Percentiles rank a stretch among this genome's conserved stretches.
phyloP scores from a whole-genome alignment of 306 rosid species.

The Sesbania bispinosa region DNA sequence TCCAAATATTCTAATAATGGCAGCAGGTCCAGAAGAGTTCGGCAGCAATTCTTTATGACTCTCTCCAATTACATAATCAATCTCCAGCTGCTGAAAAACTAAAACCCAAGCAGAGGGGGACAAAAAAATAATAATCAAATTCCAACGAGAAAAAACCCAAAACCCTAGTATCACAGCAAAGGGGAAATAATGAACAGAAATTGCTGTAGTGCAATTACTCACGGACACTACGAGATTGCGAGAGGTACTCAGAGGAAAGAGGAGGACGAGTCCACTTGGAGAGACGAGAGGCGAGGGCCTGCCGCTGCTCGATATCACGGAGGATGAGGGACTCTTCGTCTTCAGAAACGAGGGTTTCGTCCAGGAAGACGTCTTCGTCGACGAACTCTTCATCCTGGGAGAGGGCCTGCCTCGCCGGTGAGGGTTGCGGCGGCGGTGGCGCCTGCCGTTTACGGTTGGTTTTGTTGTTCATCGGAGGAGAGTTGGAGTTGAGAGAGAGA shows the following conservation, averaged over 20 bases:
- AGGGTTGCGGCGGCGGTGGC: constrained; percentile 43
- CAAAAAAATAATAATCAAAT: not conserved
- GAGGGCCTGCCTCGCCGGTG: constrained; percentile 51
- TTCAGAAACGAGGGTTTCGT: constrained; percentile 65
- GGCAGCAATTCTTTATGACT: constrained; percentile 62
- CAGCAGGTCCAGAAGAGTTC: constrained; percentile 69
- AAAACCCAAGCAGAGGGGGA: not conserved
- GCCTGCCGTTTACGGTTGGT: constrained; percentile 53
- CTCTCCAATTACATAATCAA: constrained; percentile 86
- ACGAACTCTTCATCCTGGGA: constrained; percentile 74
- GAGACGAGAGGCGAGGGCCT: constrained; percentile 60
- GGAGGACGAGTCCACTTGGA: constrained; percentile 82
- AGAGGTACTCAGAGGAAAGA: constrained; percentile 48
- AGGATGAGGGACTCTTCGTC: constrained; percentile 77
- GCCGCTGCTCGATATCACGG: constrained; percentile 82
- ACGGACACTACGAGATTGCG: constrained; percentile 62
- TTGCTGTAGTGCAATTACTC: constrained; percentile 21
- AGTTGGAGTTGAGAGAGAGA: not conserved
- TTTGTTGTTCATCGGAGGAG: constrained; percentile 26
- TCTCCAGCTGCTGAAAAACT: constrained; percentile 95
- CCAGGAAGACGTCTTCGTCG: constrained; percentile 86
- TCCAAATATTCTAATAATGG: constrained; percentile 88
- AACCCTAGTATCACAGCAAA: constrained; percentile 35
- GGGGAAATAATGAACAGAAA: not conserved
- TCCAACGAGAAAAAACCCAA: constrained; percentile 4